A percentile compares a stretch with the other conserved stretches of the same genome.
phyloP scores from a whole-genome alignment of 768 basidiomycete species.

The Psilocybe tampanensis region DNA sequence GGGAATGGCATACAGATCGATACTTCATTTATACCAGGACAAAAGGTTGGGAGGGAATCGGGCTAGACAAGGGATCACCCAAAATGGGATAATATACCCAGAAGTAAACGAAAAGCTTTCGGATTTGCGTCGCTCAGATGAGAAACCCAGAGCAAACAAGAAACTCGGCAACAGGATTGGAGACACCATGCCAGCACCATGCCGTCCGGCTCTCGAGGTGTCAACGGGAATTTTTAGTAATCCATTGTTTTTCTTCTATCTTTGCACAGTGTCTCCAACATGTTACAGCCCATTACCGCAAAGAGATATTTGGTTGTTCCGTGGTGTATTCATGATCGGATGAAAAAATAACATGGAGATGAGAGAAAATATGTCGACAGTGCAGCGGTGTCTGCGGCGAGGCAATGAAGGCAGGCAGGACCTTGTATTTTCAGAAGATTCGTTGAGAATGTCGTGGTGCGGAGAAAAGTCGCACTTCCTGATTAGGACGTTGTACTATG shows the following conservation, averaged over 20 bases:
- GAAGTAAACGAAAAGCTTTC: slow-evolving; percentile 2
- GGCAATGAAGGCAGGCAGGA: background rate
- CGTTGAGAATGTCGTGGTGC: slow-evolving; percentile 1
- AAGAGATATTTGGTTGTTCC: too few relatives aligned
- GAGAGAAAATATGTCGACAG: too few relatives aligned
- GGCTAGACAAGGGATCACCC: slow-evolving; percentile 15
- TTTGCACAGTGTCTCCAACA: background rate
- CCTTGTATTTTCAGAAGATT: slow-evolving; percentile 5
- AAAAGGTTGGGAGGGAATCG: slow-evolving; percentile 10
- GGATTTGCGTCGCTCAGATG: slow-evolving; percentile 5
- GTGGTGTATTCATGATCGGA: too few relatives aligned
- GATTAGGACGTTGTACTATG: slow-evolving; percentile 15
- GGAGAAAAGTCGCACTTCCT: slow-evolving; percentile 17
- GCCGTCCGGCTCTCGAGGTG: background rate
- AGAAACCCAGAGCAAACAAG: slow-evolving; percentile 6
- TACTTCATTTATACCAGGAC: slow-evolving; percentile 14
- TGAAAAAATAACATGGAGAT: too few relatives aligned
- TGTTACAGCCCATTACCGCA: too few relatives aligned
- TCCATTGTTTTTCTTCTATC: background rate
- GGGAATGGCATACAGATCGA: background rate
- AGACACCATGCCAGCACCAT: background rate
- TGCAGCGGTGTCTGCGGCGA: background rate
- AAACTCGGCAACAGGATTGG: background rate
- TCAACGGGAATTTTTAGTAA: background rate
- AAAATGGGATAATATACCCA: slow-evolving; percentile 8